Evolutionary conservation across 352 stramenopile genomes (phyloP).

Genomic region (Phytophthora hybrid): DNA sequence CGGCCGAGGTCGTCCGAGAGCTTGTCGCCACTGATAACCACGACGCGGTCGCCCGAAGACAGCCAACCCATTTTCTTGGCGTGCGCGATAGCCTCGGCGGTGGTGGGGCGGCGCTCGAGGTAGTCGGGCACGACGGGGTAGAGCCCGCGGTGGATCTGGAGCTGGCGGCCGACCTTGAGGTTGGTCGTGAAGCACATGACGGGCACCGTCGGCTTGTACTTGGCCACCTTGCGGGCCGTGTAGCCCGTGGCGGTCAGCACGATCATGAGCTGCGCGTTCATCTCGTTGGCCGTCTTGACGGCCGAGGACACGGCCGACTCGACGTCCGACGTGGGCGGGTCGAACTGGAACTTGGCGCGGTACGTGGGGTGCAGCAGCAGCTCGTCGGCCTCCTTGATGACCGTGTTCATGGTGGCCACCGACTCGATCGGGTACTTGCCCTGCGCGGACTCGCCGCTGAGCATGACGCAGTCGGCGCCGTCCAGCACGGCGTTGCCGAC

Average conservation of each 20-base stretch:
- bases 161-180: constrained; percentile 91
- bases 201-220: constrained; percentile 93
- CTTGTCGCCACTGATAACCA: constrained; percentile 87
- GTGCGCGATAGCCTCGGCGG: constrained; percentile 89
- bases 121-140: constrained; percentile 76
- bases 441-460: constrained; percentile 85
- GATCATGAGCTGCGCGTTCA: constrained; percentile 87
- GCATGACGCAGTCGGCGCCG: constrained; percentile 89
- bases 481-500: constrained; percentile 91
- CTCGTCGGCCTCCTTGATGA: constrained; percentile 89
- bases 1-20: constrained; percentile 83
- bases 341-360: constrained; percentile 73
- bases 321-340: constrained; percentile 71
- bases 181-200: constrained; percentile 92
- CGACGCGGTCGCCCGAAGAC: constrained; percentile 88
- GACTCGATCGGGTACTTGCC: constrained; percentile 92
- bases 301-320: constrained; percentile 87
- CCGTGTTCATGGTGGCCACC: constrained; percentile 94
- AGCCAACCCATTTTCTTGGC: constrained; percentile 94
- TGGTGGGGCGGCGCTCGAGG: constrained; percentile 65
- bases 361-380: constrained; percentile 68
- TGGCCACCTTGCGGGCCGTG: constrained; percentile 87
- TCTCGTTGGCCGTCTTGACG: constrained; percentile 87
- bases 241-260: constrained; percentile 85
- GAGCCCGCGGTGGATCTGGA: constrained; percentile 91